Base-by-base conservation (phyloP, 2,329 filamentous ascomycete genomes). In the Nothophaeocryptopus gaeumannii region DNA sequence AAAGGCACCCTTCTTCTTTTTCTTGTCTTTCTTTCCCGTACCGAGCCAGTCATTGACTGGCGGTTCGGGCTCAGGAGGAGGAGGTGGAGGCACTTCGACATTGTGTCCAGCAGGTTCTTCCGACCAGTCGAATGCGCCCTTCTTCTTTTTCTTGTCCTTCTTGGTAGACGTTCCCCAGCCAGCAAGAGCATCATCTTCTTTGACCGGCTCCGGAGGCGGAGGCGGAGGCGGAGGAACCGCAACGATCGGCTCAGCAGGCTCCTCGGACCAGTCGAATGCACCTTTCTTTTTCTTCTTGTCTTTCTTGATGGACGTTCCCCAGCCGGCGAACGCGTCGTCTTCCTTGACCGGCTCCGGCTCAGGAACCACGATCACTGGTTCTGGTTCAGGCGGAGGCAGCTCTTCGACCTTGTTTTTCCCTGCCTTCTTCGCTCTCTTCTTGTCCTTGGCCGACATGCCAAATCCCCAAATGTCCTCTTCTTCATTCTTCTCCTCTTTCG, bases 371-470 rank as follows among this genome's bases (percentile, higher is more conserved):
- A 51, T 40, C 26, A 59, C 50, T 2, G 61, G 51, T 37, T 56
- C 53, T 4, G 50, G 54, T 4, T 53, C 43, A 5, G 50, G 36
- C 9, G 50, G 35, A 8, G 67, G 63, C 12, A 52, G 45, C 50
- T 71, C 69, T 35, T 61, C 40, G 12, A 36, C 61, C 33, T 63
- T 66, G 40, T 54, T 65, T 41, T 72, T 74, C 54, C 74, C 76
- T 49, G 72, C 72, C 64, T 80, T 79, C 63, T 76, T 77, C 30
- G 62, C 53, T 55, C 72, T 72, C 60, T 77, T 76, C 43, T 74
- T 73, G 5, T 75, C 70, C 46, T 73, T 73, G 2, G 69, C 67
- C 15, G 63, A 65, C 47, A 70, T 59, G 10, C 49, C 60, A 11
- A 58, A 56, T 14, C 58, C 55, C 66, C 68, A 73, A 5, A 58